Base-by-base conservation (phyloP, 1,284 basidiomycete species). In the Cryptococcus floricola region DNA sequence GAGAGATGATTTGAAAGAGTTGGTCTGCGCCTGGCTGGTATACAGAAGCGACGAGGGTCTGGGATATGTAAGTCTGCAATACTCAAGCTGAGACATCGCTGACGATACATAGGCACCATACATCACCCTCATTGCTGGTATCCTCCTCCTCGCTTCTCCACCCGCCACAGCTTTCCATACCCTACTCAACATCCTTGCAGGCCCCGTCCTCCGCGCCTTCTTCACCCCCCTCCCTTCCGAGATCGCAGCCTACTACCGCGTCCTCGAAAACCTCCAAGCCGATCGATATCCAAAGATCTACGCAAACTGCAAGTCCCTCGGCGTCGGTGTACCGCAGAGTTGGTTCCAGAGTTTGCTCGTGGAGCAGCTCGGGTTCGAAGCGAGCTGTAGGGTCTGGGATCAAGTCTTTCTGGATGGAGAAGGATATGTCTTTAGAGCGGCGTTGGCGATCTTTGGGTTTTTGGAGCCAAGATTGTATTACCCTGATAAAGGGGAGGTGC, bases 21-120 rank as follows among this genome's bases (percentile, higher is more conserved):
- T 98, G 77, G 77, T 97, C 13, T 86, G 85, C 63, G 93, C 94
- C 1, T 97, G 92, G 88, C 86, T 93, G 2, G 89, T 96, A 28
- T 83, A 91, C 39, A 84, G 93, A 38, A 87, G 87, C 31, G 93
- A 95, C 61, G 89, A 94, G 73, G 89, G 87, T 5, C 77, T 91
- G 38, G 86, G 87, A 48, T 96, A 95, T 72, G 84, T 84, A 12
- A 63, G 78, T 55, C 83, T 7, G 3, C 12, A 39, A 44, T 28
- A 9, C 12, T 39, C 12, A 31, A 34, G 43, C 12, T 16, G 10
- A 46, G 28, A 52, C 25, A 44, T 44, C 31, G 6, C 12, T 28
- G 28, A 42, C 48, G 51, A 31, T 46, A 48, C 55, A 58, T 59
- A 76, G 62, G 69, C 78, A 43, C 73, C 78, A n/a, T 70, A 71